These are phyloP conservation scores for Lithohypha guttulata DNA, from an alignment of 2,329 filamentous ascomycete genomes.

Conservation along the genomic window DNA sequence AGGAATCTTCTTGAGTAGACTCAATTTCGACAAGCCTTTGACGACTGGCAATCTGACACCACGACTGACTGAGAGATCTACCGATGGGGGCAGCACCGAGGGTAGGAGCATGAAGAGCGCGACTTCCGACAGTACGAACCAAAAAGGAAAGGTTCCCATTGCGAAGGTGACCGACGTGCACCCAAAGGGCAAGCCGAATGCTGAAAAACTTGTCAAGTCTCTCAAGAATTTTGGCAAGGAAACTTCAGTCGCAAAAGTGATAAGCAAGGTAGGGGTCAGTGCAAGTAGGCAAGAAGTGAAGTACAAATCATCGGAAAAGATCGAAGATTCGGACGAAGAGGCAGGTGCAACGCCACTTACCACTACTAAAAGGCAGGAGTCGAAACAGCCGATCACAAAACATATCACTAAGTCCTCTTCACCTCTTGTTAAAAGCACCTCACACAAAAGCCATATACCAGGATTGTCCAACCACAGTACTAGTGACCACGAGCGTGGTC, in stretches of 20 bases:
- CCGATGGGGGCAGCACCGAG: constrained; percentile 5
- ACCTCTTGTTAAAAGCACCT: constrained; percentile 7
- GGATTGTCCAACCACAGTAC: constrained; percentile 15
- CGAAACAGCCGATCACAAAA: constrained; percentile 10
- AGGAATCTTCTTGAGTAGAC: constrained; percentile 49
- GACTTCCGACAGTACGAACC: neutral
- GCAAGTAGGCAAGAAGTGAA: constrained; percentile 27
- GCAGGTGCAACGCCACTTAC: constrained; percentile 26
- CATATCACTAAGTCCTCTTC: constrained; percentile 11
- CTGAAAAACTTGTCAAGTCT: constrained; percentile 7
- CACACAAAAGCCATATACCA: constrained; percentile 18
- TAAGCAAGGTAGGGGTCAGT: neutral
- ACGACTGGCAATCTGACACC: constrained; percentile 9
- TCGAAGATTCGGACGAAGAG: constrained; percentile 43
- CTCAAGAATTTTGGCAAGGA: constrained; percentile 23
- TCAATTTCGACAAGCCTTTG: constrained; percentile 36
- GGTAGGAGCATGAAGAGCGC: constrained; percentile 9
- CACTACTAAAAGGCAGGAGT: constrained; percentile 7
- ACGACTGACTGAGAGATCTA: constrained; percentile 1
- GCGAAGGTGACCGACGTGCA: constrained; percentile 6
- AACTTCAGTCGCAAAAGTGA: neutral
- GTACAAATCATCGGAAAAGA: constrained; percentile 44
- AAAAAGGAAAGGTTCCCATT: constrained; percentile 5
- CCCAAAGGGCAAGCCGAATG: constrained; percentile 13
- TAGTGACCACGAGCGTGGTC: constrained; percentile 12